phyloP scores from a whole-genome alignment of 345 rosid species.

The Capsella bursapastoris region DNA sequence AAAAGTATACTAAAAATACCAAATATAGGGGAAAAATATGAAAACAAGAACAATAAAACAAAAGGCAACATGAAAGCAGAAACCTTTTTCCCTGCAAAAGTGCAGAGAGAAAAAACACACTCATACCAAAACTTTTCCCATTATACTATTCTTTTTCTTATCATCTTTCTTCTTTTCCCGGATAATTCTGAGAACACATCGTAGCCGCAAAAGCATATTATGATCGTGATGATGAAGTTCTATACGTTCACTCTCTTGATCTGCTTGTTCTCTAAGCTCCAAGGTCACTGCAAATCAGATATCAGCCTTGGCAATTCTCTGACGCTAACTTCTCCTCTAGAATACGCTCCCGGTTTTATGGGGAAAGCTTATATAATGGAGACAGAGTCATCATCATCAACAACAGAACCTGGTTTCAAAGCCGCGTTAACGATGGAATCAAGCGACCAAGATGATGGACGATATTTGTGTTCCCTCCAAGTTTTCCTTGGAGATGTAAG shows the following conservation, averaged over 20 bases:
- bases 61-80: slow-evolving; percentile 44
- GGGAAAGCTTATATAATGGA: slow-evolving; percentile 80
- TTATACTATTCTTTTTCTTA: slow-evolving; percentile 27
- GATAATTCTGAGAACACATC: not conserved
- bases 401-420: slow-evolving; percentile 55
- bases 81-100: slow-evolving; percentile 45
- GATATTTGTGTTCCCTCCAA: slow-evolving; percentile 68
- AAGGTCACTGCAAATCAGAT: slow-evolving; percentile 55
- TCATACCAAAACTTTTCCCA: slow-evolving; percentile 36
- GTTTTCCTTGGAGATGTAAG: slow-evolving; percentile 76
- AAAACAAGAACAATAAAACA: slow-evolving; percentile 24
- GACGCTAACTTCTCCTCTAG: slow-evolving; percentile 59
- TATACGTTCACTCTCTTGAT: slow-evolving; percentile 40
- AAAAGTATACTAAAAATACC: not conserved
- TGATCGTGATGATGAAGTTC: slow-evolving; percentile 43
- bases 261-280: slow-evolving; percentile 29
- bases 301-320: slow-evolving; percentile 56
- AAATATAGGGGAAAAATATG: not conserved
- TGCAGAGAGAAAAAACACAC: slow-evolving; percentile 32
- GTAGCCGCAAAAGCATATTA: slow-evolving; percentile 13
- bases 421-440: slow-evolving; percentile 73
- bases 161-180: slow-evolving; percentile 14
- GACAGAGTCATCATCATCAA: slow-evolving; percentile 34
- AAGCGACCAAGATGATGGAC: slow-evolving; percentile 39
- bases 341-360: slow-evolving; percentile 51